Base-by-base conservation (phyloP, 441 rosid genomes). In the Lagerstroemia fauriei region DNA sequence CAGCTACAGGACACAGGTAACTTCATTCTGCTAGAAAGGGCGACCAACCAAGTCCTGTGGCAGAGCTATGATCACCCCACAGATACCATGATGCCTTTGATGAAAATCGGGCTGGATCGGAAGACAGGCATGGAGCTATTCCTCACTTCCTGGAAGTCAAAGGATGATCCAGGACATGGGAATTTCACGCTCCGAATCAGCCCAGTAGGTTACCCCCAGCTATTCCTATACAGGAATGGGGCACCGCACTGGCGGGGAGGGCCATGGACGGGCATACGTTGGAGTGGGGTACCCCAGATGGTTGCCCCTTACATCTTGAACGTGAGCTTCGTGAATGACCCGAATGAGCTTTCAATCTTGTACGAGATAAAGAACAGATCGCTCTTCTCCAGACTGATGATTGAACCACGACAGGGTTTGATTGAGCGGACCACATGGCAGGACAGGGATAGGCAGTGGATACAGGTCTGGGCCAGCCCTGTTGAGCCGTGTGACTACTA, bases 401-500 rank as follows among this genome's bases (percentile, higher is more conserved):
- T 87, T 2, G 75, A 84, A 0, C 86, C 84, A n/a, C 79, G 82
- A 0, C n/a, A n/a, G 0, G 91, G 90, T 25, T 2, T 24, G 11
- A 3, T 38, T 24, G 68, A 65, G 5, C 81, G 91, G 29, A 85
- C 84, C 46, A 86, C 91, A 1, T 93, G 97, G 97, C 91, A 16
- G 7, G 90, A 83, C 4, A 80, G 80, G 61, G 89, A 82, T 7
- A 81, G 82, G 57, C 80, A 31, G 48, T 95, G 97, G 95, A 76
- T 87, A 2, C 79, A 44, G 75, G 82, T 89, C 31, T 88, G 85
- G 88, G 81, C 85, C 14, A 87, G 81, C 63, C 95, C 94, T 11
- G 89, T 85, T 24, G 96, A 93, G 70, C 82, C 74, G 22, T 93
- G 98, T 74, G 73, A 69, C 44, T 20, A 31, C 41, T 69, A 91